Base-by-base conservation (phyloP, 2,329 filamentous ascomycete species). In the Cladosporium halotolerans region DNA sequence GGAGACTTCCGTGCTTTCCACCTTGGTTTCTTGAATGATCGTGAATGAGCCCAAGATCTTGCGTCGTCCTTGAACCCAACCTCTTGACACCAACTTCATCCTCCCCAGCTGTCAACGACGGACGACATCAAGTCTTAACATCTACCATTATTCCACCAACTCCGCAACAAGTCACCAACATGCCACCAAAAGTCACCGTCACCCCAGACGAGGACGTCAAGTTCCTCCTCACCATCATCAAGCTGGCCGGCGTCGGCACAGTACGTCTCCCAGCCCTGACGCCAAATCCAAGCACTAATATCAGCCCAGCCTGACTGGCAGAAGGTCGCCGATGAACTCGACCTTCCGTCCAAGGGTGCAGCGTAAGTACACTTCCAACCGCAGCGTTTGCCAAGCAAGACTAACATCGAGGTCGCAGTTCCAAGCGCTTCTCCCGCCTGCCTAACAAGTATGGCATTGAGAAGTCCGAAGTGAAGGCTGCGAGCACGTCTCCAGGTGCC, bases 371-470 rank as follows among this genome's bases (percentile, higher is more conserved):
- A 33, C 10, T 32, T 6, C 9, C 39, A 14, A 39, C 36, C n/a
- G 33, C 5, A 19, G 18, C 14, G 6, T 23, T 32, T 14, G 9
- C 19, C 9, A 10, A 2, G 1, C 23, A 4, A 14, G 2, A 13
- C 23, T 33, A 14, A 23, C 13, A 44, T 14, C 31, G 8, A 23
- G 1, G 2, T 44, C 9, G 5, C 19, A 58, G 54, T 3, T 9
- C 43, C 3, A 55, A 55, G 50, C 53, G 54, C 5, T 59, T 47
- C 53, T 53, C 46, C 32, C 53, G 57, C 32, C 44, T 59, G 14
- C 57, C 55, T 7, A 43, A 14, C 1, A 58, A 59, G 48, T 54
- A 52, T 36, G 50, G 43, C 14, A 54, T 45, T 4, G 13, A 5
- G 11, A 44, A 44, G 32, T 18, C 49, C 42, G 42, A 31, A 45